These are phyloP conservation scores for Candida corydali DNA, from an alignment of 805 yeast species.

Conservation along the genomic window DNA sequence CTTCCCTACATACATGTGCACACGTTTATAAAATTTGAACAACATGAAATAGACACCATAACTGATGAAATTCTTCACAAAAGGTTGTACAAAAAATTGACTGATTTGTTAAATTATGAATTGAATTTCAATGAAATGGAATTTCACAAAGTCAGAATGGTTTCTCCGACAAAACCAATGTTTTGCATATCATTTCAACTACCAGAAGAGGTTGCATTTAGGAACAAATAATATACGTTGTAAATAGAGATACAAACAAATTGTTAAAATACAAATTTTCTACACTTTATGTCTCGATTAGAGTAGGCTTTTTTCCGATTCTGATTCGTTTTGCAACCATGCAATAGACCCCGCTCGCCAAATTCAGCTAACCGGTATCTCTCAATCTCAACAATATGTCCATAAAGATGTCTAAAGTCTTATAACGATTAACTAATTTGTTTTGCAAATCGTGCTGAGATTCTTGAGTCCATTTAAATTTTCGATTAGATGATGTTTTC, in stretches of 20 bases:
- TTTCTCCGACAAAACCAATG: constrained; percentile 97
- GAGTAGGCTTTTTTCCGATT: too few species aligned
- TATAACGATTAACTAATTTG: too few species aligned
- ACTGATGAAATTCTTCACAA: constrained; percentile 58
- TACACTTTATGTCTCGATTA: too few species aligned
- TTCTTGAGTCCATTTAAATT: too few species aligned
- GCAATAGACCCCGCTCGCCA: too few species aligned
- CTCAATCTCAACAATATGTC: too few species aligned
- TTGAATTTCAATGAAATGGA: constrained; percentile 45
- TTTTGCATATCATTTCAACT: constrained; percentile 77
- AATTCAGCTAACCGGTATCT: too few species aligned
- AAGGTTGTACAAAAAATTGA: constrained; percentile 55
- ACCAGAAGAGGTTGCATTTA: constrained; percentile 64
- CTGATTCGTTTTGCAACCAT: too few species aligned
- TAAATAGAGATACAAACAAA: not conserved
- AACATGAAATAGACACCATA: constrained; percentile 65
- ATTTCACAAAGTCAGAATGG: constrained; percentile 87
- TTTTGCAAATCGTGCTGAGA: too few species aligned
- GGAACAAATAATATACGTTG: constrained; percentile 10
- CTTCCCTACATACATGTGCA: constrained; percentile 82
- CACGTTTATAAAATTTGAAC: constrained; percentile 87
- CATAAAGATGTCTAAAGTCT: too few species aligned
- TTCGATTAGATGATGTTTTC: too few species aligned
- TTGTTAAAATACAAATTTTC: too few species aligned
- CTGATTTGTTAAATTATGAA: constrained; percentile 42